A percentile compares a stretch with the other conserved stretches of the same genome.
Evolutionary conservation across 306 rosid species (phyloP).

Genomic region (Rosa lucieae): DNA sequence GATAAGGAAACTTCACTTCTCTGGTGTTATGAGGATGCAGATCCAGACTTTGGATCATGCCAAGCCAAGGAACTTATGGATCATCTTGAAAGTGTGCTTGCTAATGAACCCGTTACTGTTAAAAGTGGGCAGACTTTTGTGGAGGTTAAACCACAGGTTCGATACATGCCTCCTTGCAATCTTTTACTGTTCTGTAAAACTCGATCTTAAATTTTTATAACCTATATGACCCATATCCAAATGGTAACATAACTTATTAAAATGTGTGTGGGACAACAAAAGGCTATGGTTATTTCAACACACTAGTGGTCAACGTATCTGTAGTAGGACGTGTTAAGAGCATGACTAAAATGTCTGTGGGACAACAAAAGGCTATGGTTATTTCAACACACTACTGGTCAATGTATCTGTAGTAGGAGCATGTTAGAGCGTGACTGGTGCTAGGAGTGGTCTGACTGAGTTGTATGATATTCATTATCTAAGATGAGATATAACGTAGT

Average conservation of each 20-base stretch:
- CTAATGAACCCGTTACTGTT: conserved; percentile 78
- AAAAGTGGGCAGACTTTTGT: conserved; percentile 61
- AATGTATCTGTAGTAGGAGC: background rate
- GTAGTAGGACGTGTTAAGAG: background rate
- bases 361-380: background rate
- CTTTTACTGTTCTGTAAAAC: background rate
- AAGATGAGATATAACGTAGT: background rate
- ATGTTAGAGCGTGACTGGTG: background rate
- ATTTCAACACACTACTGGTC: background rate
- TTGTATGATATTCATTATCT: too few relatives aligned
- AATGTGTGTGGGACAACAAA: background rate
- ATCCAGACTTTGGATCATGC: conserved; percentile 77
- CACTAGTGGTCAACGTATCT: background rate
- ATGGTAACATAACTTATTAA: background rate
- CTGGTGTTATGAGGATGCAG: conserved; percentile 76
- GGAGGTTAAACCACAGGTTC: conserved; percentile 79
- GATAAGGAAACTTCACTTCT: conserved; percentile 63
- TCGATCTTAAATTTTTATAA: background rate
- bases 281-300: background rate
- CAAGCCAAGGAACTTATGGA: conserved; percentile 82
- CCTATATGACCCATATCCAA: background rate
- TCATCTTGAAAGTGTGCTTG: conserved; percentile 80
- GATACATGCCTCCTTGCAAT: conserved; percentile 12
- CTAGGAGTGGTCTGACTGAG: background rate
- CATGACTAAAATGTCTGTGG: too few relatives aligned